Percentiles rank a stretch among this genome's conserved stretches.
Conservation (phyloP, 2,329 filamentous ascomycete species). For the Ceratocystis diversiconidia region DNA sequence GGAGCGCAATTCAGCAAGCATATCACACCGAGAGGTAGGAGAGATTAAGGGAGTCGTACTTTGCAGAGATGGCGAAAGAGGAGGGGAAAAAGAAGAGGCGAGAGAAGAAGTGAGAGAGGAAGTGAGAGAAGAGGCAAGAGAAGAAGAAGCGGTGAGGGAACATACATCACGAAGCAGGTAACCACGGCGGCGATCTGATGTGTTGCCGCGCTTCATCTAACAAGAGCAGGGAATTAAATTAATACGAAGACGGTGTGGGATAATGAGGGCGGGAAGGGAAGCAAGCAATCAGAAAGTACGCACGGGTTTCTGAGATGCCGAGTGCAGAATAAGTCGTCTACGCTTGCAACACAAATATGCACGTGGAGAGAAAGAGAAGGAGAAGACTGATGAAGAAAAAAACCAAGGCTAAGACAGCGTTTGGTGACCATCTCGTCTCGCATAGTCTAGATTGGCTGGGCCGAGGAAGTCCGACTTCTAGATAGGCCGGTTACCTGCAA, state of each 20-base stretch:
- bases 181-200: not conserved
- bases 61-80: not conserved
- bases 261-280: not conserved
- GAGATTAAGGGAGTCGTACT: not conserved
- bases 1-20: not conserved
- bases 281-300: not conserved
- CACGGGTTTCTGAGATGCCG: too few species aligned
- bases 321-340: too few species aligned
- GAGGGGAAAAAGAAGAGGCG: not conserved
- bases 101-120: not conserved
- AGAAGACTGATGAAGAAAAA: not conserved
- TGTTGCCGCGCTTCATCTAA: not conserved
- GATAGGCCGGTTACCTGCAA: too few species aligned
- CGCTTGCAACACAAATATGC: too few species aligned
- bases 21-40: not conserved
- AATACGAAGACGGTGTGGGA: not conserved
- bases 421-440: too few species aligned
- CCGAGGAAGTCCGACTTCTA: too few species aligned
- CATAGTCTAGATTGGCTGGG: too few species aligned
- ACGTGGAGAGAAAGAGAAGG: not conserved
- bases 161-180: not conserved
- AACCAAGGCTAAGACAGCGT: not conserved
- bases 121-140: not conserved
- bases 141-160: constrained; percentile 6
- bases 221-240: constrained; percentile 1